Evolutionary conservation across 2,329 filamentous ascomycete genomes (phyloP).

Genomic region (Colletotrichum cuscutae): DNA sequence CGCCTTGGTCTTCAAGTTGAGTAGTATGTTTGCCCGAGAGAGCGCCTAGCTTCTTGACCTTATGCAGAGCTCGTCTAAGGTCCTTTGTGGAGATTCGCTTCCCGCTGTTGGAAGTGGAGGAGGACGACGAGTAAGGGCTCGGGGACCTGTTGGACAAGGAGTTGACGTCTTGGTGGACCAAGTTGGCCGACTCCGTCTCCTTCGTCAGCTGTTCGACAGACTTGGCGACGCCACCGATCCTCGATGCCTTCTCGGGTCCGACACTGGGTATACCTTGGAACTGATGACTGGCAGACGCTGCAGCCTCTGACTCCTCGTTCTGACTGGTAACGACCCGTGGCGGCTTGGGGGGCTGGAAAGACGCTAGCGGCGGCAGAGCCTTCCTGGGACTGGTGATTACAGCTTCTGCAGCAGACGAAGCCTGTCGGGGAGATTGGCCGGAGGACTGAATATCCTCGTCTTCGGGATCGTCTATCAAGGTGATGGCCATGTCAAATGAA

Average conservation of each 20-base stretch:
- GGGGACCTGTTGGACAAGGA: not conserved
- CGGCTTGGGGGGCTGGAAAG: not conserved
- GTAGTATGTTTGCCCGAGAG: not conserved
- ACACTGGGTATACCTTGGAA: not conserved
- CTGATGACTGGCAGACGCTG: not conserved
- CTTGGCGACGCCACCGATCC: not conserved
- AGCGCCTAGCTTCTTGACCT: not conserved
- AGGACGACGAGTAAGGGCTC: not conserved
- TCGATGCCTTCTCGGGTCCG: not conserved
- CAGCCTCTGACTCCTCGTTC: not conserved
- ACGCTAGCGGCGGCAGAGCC: not conserved
- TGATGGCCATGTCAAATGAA: no score
- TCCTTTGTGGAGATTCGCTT: not conserved
- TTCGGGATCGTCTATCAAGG: not conserved
- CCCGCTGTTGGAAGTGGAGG: not conserved
- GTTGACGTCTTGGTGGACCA: not conserved
- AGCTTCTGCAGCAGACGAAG: not conserved
- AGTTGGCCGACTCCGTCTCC: not conserved
- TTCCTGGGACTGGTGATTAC: not conserved
- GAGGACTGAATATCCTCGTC: not conserved
- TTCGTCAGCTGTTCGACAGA: not conserved
- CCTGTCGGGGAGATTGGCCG: not conserved
- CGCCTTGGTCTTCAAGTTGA: not conserved
- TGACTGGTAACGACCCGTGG: not conserved
- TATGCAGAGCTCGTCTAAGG: not conserved